phyloP scores from a whole-genome alignment of 1,284 basidiomycete genomes.

The Rhodofomes roseus region DNA sequence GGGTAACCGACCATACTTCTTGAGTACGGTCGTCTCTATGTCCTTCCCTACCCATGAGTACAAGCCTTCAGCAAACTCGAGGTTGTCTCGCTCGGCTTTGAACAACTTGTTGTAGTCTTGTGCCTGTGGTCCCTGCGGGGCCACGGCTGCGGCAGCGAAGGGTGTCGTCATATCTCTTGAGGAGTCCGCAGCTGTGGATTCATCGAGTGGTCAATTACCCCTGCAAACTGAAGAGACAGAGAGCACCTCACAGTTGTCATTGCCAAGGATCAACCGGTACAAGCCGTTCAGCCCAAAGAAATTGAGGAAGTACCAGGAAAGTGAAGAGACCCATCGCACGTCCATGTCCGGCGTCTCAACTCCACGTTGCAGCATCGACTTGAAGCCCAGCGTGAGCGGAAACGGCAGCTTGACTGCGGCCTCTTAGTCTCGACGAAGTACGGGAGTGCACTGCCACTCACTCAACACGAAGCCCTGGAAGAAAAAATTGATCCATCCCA shows the following conservation, averaged over 20 bases:
- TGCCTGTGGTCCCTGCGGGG: conserved; percentile 48
- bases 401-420: conserved; percentile 90
- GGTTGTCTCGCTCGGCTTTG: conserved; percentile 89
- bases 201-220: conserved; percentile 1
- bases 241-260: conserved; percentile 74
- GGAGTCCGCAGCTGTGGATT: conserved; percentile 63
- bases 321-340: conserved; percentile 97
- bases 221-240: conserved; percentile 5
- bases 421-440: neutral
- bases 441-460: conserved; percentile 41
- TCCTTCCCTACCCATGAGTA: conserved; percentile 81
- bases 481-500: conserved; percentile 99
- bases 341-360: conserved; percentile 97
- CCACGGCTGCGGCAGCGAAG: conserved; percentile 56
- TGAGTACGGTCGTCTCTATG: conserved; percentile 75
- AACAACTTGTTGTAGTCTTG: conserved; percentile 91
- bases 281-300: conserved; percentile 97
- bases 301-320: conserved; percentile 99
- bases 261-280: conserved; percentile 90
- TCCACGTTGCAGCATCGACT: conserved; percentile 97
- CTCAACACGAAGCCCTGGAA: conserved; percentile 98
- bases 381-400: conserved; percentile 95
- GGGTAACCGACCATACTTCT: conserved; percentile 63
- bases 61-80: conserved; percentile 85
- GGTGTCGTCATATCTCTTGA: conserved; percentile 74